phyloP scores from a whole-genome alignment of 2,329 filamentous ascomycete species.

The Talaromyces sp. region DNA sequence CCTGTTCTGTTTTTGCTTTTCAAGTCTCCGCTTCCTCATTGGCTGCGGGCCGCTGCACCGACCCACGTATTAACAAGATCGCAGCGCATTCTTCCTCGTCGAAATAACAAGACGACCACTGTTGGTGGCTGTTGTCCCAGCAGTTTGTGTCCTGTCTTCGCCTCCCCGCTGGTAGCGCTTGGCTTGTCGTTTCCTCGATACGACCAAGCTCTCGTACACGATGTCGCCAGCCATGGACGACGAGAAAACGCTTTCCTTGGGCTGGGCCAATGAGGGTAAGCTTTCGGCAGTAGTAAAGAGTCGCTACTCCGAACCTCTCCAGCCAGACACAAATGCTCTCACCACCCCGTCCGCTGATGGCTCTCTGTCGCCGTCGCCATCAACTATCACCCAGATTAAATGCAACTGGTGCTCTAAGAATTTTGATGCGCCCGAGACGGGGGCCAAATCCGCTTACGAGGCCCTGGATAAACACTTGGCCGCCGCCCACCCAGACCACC shows the following conservation, averaged over 20 bases:
- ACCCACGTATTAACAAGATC: conserved; percentile 3
- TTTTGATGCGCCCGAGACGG: conserved; percentile 22
- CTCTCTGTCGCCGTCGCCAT: conserved; percentile 28
- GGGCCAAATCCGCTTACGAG: conserved; percentile 19
- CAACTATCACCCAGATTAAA: conserved; percentile 19
- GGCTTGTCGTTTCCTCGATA: not conserved
- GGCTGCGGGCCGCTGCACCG: not conserved
- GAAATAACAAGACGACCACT: not conserved
- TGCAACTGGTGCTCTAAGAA: conserved; percentile 33
- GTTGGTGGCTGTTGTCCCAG: not conserved
- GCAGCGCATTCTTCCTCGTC: conserved; percentile 2
- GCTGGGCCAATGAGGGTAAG: conserved; percentile 27
- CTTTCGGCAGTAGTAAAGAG: conserved; percentile 29
- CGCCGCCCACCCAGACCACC: conserved; percentile 26
- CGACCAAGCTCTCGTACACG: conserved; percentile 23
- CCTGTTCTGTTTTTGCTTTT: not conserved
- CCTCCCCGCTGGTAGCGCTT: not conserved
- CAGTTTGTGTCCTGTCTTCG: not conserved
- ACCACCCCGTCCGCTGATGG: conserved; percentile 28
- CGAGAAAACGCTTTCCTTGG: conserved; percentile 30
- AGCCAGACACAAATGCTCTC: conserved; percentile 11
- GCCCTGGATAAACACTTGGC: conserved; percentile 28
- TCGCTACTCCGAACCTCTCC: conserved; percentile 34
- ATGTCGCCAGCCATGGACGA: conserved; percentile 20
- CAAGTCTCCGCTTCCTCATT: not conserved